Conservation (phyloP, 2,329 filamentous ascomycete genomes). For the Dactylonectria estremocensis region DNA sequence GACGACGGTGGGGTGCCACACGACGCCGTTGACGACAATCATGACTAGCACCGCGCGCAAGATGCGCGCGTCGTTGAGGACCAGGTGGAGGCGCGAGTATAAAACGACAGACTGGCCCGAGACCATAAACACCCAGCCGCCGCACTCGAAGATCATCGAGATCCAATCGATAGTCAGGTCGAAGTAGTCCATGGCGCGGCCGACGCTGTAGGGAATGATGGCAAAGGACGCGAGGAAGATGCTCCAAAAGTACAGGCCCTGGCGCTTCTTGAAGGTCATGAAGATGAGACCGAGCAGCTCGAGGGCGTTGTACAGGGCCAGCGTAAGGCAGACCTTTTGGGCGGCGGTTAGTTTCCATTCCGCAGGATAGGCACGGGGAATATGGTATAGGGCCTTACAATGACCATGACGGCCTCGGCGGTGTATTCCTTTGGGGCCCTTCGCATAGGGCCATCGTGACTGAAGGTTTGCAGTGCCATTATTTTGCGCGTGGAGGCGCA, state of each 20-base stretch:
- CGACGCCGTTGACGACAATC: slow-evolving; percentile 68
- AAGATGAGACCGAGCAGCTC: slow-evolving; percentile 53
- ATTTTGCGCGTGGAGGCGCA: not conserved
- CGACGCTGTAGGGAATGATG: slow-evolving; percentile 56
- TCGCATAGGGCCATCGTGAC: not conserved
- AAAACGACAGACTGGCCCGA: slow-evolving; percentile 73
- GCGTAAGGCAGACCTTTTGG: slow-evolving; percentile 26
- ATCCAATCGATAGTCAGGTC: slow-evolving; percentile 33
- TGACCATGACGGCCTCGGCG: slow-evolving; percentile 27
- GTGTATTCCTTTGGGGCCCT: slow-evolving; percentile 15
- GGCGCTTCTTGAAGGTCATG: slow-evolving; percentile 49
- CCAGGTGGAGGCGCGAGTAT: slow-evolving; percentile 73
- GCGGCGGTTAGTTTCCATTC: not conserved
- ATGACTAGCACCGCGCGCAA: slow-evolving; percentile 67
- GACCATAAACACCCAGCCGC: slow-evolving; percentile 62
- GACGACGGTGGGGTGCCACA: slow-evolving; percentile 69
- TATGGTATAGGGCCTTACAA: slow-evolving; percentile 23
- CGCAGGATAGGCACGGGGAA: accelerated
- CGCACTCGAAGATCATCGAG: slow-evolving; percentile 39
- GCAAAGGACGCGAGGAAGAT: slow-evolving; percentile 53
- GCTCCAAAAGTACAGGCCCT: slow-evolving; percentile 58
- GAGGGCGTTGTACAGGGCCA: slow-evolving; percentile 49
- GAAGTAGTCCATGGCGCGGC: slow-evolving; percentile 61
- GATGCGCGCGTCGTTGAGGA: slow-evolving; percentile 64
- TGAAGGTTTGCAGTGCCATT: not conserved